A percentile compares a stretch with the other conserved stretches of the same genome.
phyloP scores from a whole-genome alignment of 1,139 yeast species.

The Saccharomycopsis hybrid region DNA sequence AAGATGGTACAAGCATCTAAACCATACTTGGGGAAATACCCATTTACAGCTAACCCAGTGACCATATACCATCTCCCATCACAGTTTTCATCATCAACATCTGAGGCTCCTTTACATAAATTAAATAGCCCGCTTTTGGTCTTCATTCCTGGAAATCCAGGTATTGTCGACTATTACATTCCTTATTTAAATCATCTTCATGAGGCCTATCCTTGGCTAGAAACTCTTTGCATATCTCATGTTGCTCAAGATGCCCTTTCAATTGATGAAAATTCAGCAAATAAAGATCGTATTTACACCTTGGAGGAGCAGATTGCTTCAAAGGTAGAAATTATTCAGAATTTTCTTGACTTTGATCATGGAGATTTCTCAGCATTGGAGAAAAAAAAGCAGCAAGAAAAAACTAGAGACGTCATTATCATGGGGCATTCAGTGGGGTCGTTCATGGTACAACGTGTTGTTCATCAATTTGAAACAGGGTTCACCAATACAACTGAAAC shows the following conservation, averaged over 20 bases:
- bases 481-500: slow-evolving; percentile 41
- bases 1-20: too few relatives aligned
- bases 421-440: slow-evolving; percentile 62
- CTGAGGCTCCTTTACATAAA: too few relatives aligned
- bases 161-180: slow-evolving; percentile 51
- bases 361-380: slow-evolving; percentile 20
- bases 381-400: background rate
- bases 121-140: slow-evolving; percentile 39
- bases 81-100: background rate
- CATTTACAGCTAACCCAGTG: slow-evolving; percentile 6
- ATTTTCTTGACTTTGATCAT: slow-evolving; percentile 24
- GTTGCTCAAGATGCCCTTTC: slow-evolving; percentile 24
- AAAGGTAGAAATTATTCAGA: slow-evolving; percentile 36
- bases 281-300: slow-evolving; percentile 27
- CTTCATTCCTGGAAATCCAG: slow-evolving; percentile 69
- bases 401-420: slow-evolving; percentile 39
- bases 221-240: slow-evolving; percentile 49
- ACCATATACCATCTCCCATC: slow-evolving; percentile 14
- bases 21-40: slow-evolving; percentile 17
- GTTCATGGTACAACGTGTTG: slow-evolving; percentile 47
- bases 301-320: slow-evolving; percentile 49
- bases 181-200: slow-evolving; percentile 43
- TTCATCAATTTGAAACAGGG: slow-evolving; percentile 23
- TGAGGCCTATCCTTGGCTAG: slow-evolving; percentile 35
- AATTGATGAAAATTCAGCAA: too few relatives aligned